Evolutionary conservation across 208 protist genomes (phyloP).

Genomic region (Crithidia expoeki): DNA sequence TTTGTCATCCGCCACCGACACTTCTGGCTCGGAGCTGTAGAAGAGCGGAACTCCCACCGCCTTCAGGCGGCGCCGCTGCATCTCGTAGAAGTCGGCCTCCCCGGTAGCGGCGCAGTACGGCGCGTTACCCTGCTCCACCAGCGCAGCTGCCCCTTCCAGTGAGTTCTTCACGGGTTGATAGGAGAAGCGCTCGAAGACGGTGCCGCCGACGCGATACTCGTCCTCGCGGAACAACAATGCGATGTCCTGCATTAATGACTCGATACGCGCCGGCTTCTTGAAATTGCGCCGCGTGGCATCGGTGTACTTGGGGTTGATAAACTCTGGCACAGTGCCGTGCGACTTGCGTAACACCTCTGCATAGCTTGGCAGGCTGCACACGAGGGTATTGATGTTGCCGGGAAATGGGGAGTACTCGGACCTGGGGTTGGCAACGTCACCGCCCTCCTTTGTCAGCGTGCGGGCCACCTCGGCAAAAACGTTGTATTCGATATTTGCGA

Average conservation of each 20-base stretch:
- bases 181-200: conserved; percentile 70
- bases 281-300: conserved; percentile 63
- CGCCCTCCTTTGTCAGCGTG: conserved; percentile 45
- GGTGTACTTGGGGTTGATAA: conserved; percentile 95
- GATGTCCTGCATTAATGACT: conserved; percentile 93
- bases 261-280: conserved; percentile 82
- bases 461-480: conserved; percentile 67
- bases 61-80: conserved; percentile 60
- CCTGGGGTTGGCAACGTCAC: conserved; percentile 41
- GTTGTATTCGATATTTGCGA: conserved; percentile 89
- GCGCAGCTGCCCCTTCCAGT: conserved; percentile 51
- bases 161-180: conserved; percentile 92
- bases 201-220: conserved; percentile 68
- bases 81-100: conserved; percentile 75
- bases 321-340: conserved; percentile 88
- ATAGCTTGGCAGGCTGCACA: conserved; percentile 79
- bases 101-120: conserved; percentile 73
- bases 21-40: conserved; percentile 28
- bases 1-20: conserved; percentile 20
- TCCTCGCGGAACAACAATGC: conserved; percentile 61
- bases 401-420: conserved; percentile 84
- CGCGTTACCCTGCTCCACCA: conserved; percentile 44
- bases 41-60: conserved; percentile 53
- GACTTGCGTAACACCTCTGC: conserved; percentile 49
- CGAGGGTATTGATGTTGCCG: conserved; percentile 93